Percentiles rank a stretch among this genome's conserved stretches.
Evolutionary conservation across 2,329 filamentous ascomycete genomes (phyloP).

Genomic region (Fusarium vanettenii): DNA sequence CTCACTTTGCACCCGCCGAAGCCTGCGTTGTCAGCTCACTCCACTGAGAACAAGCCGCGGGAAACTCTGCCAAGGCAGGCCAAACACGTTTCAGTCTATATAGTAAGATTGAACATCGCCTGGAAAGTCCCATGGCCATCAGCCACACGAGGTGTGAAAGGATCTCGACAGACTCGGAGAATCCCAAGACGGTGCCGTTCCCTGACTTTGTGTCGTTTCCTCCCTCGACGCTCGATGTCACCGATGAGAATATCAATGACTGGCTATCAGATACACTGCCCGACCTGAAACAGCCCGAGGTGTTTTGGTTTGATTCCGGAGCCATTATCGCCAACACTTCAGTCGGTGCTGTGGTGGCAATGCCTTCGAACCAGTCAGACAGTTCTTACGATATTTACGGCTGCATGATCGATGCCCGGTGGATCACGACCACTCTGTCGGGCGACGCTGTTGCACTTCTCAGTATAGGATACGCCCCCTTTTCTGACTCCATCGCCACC

Average conservation of each 20-base stretch:
- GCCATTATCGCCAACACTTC: constrained; percentile 23
- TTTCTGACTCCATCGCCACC: constrained; percentile 25
- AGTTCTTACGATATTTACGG: constrained; percentile 28
- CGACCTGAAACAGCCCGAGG: constrained; percentile 10
- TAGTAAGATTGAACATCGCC: constrained; percentile 24
- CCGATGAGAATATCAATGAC: not conserved
- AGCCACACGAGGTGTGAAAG: constrained; percentile 27
- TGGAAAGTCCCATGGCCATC: constrained; percentile 26
- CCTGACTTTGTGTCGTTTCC: constrained; percentile 28
- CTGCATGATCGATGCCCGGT: constrained; percentile 35
- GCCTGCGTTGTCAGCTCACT: constrained; percentile 30
- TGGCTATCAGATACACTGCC: constrained; percentile 14
- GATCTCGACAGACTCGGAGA: constrained; percentile 7
- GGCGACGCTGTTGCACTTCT: constrained; percentile 28
- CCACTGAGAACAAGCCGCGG: constrained; percentile 32
- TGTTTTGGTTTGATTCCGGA: constrained; percentile 32
- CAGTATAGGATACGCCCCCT: constrained; percentile 27
- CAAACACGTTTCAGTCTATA: constrained; percentile 28
- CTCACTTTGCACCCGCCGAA: constrained; percentile 30
- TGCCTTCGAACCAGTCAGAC: constrained; percentile 9
- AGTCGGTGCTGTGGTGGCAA: constrained; percentile 16
- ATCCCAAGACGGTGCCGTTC: constrained; percentile 7
- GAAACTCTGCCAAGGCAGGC: constrained; percentile 14
- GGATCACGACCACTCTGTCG: constrained; percentile 24
- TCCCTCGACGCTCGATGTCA: constrained; percentile 13